Percentiles rank a stretch among this genome's conserved stretches.
These are phyloP conservation scores for Aspergillus fructus DNA, from an alignment of 2,329 filamentous ascomycete genomes.

Conservation along the genomic window DNA sequence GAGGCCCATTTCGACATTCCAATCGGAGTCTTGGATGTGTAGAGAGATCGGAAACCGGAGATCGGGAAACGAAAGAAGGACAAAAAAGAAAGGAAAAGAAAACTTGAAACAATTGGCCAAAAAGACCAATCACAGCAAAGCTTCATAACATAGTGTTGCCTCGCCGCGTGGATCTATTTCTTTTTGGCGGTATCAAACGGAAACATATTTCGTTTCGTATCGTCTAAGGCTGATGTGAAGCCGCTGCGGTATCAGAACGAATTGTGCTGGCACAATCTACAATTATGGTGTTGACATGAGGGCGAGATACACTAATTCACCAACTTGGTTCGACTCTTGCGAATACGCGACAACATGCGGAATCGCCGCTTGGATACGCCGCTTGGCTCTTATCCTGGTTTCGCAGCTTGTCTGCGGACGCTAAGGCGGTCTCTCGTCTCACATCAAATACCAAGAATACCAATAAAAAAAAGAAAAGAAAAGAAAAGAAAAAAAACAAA, in stretches of 20 bases:
- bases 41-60: not conserved
- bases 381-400: conserved; percentile 1
- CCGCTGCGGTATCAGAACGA: not conserved
- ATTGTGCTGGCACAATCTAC: conserved; percentile 4
- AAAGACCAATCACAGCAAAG: not conserved
- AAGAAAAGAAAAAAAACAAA: not conserved
- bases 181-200: not conserved
- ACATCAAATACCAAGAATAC: not conserved
- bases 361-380: not conserved
- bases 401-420: conserved; percentile 3
- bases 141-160: not conserved
- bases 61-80: not conserved
- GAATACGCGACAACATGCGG: conserved; percentile 24
- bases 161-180: not conserved
- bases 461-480: not conserved
- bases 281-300: not conserved
- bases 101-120: conserved; percentile 6
- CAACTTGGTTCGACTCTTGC: conserved; percentile 21
- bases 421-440: conserved; percentile 10
- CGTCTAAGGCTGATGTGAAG: not conserved
- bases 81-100: conserved; percentile 2
- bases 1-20: not conserved
- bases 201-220: not conserved
- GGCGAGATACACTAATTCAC: conserved; percentile 7
- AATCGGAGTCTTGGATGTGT: not conserved